Conservation (phyloP, 2,329 filamentous ascomycete genomes). For the Aspergillus caelatus region DNA sequence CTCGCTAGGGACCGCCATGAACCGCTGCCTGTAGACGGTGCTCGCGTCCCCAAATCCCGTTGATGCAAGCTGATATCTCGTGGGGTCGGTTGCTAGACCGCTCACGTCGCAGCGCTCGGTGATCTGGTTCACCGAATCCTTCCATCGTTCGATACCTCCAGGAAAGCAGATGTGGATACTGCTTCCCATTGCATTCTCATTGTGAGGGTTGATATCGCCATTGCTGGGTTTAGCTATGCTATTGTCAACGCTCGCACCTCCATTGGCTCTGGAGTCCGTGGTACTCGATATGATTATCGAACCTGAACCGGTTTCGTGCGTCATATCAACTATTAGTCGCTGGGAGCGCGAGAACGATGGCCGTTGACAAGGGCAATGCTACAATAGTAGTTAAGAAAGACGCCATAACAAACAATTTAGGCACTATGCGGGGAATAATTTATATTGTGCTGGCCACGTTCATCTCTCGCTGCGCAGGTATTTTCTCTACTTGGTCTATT, state of each 20-base stretch:
- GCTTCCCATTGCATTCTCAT: not conserved
- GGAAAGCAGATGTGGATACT: not conserved
- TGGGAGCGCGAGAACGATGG: not conserved
- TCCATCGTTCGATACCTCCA: not conserved
- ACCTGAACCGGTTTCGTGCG: not conserved
- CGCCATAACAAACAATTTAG: not conserved
- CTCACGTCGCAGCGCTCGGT: not conserved
- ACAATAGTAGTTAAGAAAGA: not conserved
- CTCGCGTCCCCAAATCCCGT: not conserved
- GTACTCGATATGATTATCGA: not conserved
- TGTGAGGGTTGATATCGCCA: not conserved
- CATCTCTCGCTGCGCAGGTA: not conserved
- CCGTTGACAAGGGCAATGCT: not conserved
- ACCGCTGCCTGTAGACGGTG: not conserved
- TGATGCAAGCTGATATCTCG: not conserved
- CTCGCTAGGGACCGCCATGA: not conserved
- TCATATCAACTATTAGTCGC: not conserved
- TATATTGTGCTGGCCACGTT: not conserved
- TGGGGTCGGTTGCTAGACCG: not conserved
- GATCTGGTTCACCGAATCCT: not conserved
- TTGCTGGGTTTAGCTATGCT: not conserved
- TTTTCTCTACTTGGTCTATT: not conserved
- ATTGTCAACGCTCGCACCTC: not conserved
- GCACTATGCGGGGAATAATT: not conserved
- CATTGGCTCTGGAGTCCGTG: not conserved